Percentiles rank a stretch among this genome's conserved stretches.
phyloP scores from a whole-genome alignment of 495 filamentous ascomycete species.

The Aspergillus steynii region DNA sequence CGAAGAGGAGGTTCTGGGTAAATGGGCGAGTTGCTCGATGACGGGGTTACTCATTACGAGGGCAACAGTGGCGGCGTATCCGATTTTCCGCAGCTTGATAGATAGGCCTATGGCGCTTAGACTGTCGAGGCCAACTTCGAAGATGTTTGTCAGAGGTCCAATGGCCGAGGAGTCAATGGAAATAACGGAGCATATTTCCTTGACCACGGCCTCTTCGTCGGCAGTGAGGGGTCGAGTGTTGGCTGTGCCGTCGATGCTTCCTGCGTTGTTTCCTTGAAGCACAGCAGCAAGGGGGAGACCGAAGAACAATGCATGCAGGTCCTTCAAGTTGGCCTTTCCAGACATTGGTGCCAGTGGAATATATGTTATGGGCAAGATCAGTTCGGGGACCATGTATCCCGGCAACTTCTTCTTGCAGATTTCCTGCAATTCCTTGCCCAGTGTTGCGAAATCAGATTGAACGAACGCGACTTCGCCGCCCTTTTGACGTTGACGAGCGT shows the following conservation, averaged over 20 bases:
- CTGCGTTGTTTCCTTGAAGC: slow-evolving; percentile 23
- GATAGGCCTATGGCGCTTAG: slow-evolving; percentile 55
- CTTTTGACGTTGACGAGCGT: slow-evolving; percentile 9
- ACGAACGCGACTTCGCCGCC: slow-evolving; percentile 16
- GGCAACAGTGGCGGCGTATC: slow-evolving; percentile 61
- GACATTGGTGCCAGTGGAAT: slow-evolving; percentile 44
- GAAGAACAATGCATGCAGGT: slow-evolving; percentile 34
- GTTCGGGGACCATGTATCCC: slow-evolving; percentile 57
- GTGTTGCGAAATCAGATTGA: slow-evolving; percentile 23
- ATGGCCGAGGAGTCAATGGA: slow-evolving; percentile 43
- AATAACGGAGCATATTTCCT: slow-evolving; percentile 24
- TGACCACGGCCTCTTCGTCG: slow-evolving; percentile 25
- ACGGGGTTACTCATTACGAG: slow-evolving; percentile 66
- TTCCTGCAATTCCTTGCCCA: slow-evolving; percentile 31
- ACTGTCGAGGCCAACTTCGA: slow-evolving; percentile 38
- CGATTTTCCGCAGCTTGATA: slow-evolving; percentile 58
- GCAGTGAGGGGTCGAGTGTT: slow-evolving; percentile 13
- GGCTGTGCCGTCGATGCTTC: slow-evolving; percentile 1
- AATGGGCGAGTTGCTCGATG: slow-evolving; percentile 52
- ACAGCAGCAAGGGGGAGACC: slow-evolving; percentile 21
- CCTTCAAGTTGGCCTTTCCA: slow-evolving; percentile 52
- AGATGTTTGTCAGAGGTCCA: slow-evolving; percentile 50
- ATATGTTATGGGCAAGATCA: slow-evolving; percentile 43
- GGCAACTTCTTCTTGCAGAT: slow-evolving; percentile 46
- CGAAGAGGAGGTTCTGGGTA: slow-evolving; percentile 16